These are phyloP conservation scores for Pinus tabuliformis DNA, from an alignment of 75 land plant genomes.

Conservation along the genomic window DNA sequence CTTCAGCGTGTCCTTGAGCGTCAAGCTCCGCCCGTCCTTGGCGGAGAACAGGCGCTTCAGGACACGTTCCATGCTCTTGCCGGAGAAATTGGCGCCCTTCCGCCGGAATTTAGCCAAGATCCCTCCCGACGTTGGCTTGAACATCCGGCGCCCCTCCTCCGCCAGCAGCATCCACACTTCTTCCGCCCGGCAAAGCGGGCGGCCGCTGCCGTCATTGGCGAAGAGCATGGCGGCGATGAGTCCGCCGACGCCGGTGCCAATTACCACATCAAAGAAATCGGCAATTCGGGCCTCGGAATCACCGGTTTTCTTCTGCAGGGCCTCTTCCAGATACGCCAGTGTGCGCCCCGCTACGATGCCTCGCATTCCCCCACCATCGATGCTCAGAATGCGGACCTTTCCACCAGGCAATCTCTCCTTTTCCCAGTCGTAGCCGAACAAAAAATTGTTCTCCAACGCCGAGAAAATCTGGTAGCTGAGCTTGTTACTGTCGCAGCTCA, in stretches of 20 bases:
- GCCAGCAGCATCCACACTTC: conserved; percentile 41
- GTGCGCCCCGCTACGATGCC: conserved; percentile 64
- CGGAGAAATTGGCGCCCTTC: conserved; percentile 37
- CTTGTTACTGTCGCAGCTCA: conserved; percentile 41
- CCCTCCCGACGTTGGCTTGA: conserved; percentile 13
- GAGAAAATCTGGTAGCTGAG: conserved; percentile 48
- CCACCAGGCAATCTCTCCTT: no score
- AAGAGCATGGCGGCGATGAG: conserved; percentile 64
- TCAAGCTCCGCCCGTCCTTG: conserved; percentile 48
- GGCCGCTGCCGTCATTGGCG: conserved; percentile 9
- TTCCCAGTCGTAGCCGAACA: background rate
- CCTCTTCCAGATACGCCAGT: conserved; percentile 60
- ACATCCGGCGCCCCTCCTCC: conserved; percentile 31
- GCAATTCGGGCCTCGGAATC: conserved; percentile 59
- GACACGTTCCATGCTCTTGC: conserved; percentile 41
- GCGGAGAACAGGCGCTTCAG: conserved; percentile 41
- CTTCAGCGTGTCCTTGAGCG: conserved; percentile 74
- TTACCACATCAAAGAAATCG: conserved; percentile 81
- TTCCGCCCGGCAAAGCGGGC: conserved; percentile 51
- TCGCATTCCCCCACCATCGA: conserved; percentile 79
- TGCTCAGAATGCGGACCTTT: conserved; percentile 55
- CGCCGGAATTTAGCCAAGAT: conserved; percentile 34
- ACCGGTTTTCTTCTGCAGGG: conserved; percentile 43
- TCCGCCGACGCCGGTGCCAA: conserved; percentile 87
- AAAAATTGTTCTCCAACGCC: conserved; percentile 48